Conservation (phyloP, 805 yeast species). For the Candida incommunis region DNA sequence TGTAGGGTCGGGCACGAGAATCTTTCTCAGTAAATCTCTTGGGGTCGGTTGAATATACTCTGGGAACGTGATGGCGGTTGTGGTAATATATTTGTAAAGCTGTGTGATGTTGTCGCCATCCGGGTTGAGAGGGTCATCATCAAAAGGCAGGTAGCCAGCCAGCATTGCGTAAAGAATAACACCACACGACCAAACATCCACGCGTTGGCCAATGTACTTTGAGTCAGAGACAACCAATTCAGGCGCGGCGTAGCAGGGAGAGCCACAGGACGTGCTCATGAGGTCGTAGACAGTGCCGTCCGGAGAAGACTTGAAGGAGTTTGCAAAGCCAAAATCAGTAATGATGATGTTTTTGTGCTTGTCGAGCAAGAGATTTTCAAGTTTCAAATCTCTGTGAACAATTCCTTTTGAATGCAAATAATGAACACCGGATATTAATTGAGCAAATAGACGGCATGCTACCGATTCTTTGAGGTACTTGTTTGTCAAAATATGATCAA, state of each 20-base stretch:
- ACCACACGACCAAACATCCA: constrained; percentile 96
- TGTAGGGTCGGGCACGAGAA: constrained; percentile 70
- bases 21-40: constrained; percentile 74
- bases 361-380: constrained; percentile 65
- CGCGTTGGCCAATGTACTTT: constrained; percentile 85
- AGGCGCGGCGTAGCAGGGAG: constrained; percentile 98
- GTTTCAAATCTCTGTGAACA: constrained; percentile 64
- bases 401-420: constrained; percentile 74
- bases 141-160: constrained; percentile 94
- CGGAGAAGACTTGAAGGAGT: constrained; percentile 39
- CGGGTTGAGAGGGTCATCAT: constrained; percentile 93
- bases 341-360: constrained; percentile 76
- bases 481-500: constrained; percentile 79
- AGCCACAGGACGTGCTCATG: constrained; percentile 93
- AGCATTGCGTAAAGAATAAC: constrained; percentile 92
- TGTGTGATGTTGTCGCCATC: constrained; percentile 90
- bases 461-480: constrained; percentile 73
- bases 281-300: constrained; percentile 34
- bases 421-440: constrained; percentile 83
- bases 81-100: constrained; percentile 80
- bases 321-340: constrained; percentile 92
- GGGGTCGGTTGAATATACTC: constrained; percentile 85
- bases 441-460: constrained; percentile 84
- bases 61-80: constrained; percentile 87
- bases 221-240: constrained; percentile 79